These are phyloP conservation scores for Oryza longistaminata DNA, from an alignment of 176 grass and related monocot genomes.

Conservation along the genomic window DNA sequence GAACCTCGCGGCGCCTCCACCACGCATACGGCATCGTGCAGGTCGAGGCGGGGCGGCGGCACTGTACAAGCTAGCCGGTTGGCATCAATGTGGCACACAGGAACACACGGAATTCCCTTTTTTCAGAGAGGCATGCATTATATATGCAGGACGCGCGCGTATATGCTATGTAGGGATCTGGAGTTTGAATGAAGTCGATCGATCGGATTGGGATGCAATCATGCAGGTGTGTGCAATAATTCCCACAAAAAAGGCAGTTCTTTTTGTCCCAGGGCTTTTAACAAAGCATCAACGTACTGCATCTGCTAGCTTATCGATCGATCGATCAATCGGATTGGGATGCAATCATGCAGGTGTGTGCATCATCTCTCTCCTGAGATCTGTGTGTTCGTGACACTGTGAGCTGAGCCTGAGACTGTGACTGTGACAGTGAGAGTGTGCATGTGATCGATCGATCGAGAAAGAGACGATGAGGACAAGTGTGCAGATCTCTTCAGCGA, in stretches of 20 bases:
- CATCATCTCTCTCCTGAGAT: background rate
- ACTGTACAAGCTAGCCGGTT: too few relatives aligned
- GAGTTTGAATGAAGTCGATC: background rate
- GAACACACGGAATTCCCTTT: background rate
- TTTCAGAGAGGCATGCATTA: background rate
- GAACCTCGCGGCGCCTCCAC: too few relatives aligned
- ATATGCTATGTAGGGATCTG: too few relatives aligned
- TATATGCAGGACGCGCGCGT: too few relatives aligned
- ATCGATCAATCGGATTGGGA: too few relatives aligned
- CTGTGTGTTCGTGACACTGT: too few relatives aligned
- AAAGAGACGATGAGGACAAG: background rate
- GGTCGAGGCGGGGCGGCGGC: too few relatives aligned
- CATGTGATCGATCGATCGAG: background rate
- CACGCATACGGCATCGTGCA: too few relatives aligned
- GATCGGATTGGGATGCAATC: background rate
- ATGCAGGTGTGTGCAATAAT: slow-evolving; percentile 3
- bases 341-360: too few relatives aligned
- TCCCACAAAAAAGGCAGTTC: background rate
- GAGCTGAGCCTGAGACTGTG: background rate
- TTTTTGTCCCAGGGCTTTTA: slow-evolving; percentile 45
- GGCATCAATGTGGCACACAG: background rate
- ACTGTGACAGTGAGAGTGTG: background rate
- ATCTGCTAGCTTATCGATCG: background rate
- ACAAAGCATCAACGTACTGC: slow-evolving; percentile 25
- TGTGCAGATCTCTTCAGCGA: slow-evolving; percentile 16